Base-by-base conservation (phyloP, 129 eudicot species). In the Ambrosia trifida region DNA sequence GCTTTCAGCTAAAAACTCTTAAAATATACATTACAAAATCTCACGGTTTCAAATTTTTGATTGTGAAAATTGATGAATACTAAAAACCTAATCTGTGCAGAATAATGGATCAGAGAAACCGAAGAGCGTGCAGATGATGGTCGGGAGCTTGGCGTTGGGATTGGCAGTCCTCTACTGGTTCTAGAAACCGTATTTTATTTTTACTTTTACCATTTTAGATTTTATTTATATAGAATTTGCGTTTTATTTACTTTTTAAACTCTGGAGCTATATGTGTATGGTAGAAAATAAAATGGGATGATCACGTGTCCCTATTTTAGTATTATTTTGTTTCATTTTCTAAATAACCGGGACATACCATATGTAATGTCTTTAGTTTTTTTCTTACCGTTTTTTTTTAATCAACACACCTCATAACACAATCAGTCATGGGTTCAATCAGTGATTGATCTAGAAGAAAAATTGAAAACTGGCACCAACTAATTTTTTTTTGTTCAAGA, bases 71-170 rank as follows among this genome's bases (percentile, higher is more conserved):
- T 70, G 38, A 53, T 70, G 14, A 4, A 18, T 13, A 54, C 7
- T 43, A 28, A 40, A 68, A 38, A 17, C 10, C 7, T 40, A 17
- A 40, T 54, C 32, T 45, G 24, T 86, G 82, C 90, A 89, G 96
- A 82, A 83, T 72, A 82, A 83, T 75, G 88, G 90, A 64, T 83
- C 93, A 44, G 85, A 84, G 78, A 86, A 73, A 64, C 65, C 84
- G 80, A 83, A 72, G 73, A 11, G 64, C 1, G 51, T 66, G 63
- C 65, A 71, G 70, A 82, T 77, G 84, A 51, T 86, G 85, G 76
- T 89, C 44, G 93, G 88, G 43, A 83, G 90, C 80, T 76, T 86
- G 72, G 83, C 71, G 5, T 24, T 84, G 83, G 92, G 83, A 72
- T 76, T 79, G 81, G 85, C 83, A 49, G 58, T 83, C 33, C 69